phyloP scores from a whole-genome alignment of 345 rosid species.

The Cochlearia excelsa region DNA sequence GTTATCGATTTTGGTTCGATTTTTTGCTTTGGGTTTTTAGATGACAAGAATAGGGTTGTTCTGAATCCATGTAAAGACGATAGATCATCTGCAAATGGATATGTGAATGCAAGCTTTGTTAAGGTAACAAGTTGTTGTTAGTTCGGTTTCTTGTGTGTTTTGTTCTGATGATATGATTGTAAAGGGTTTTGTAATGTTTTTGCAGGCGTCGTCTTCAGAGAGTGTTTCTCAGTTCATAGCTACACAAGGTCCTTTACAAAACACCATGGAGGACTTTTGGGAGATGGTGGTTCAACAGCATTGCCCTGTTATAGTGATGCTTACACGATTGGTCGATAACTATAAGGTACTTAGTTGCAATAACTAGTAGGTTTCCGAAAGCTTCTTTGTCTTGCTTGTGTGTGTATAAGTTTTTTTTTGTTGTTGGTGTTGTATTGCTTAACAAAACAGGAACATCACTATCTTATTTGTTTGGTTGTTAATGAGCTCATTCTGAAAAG shows the following conservation, averaged over 20 bases:
- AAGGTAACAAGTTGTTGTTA: constrained; percentile 39
- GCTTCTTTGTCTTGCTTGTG: constrained; percentile 2
- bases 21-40: constrained; percentile 33
- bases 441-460: neutral
- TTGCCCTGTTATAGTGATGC: constrained; percentile 84
- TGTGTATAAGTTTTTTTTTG: neutral
- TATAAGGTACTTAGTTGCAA: constrained; percentile 44
- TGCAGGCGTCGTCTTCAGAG: constrained; percentile 66
- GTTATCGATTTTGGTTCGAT: neutral
- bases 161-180: neutral
- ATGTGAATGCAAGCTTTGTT: constrained; percentile 82
- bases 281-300: constrained; percentile 78
- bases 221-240: constrained; percentile 73
- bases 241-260: constrained; percentile 80
- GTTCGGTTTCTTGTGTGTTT: neutral
- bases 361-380: neutral
- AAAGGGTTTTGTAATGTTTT: neutral
- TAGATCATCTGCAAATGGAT: constrained; percentile 62
- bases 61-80: constrained; percentile 63
- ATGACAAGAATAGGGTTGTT: constrained; percentile 71
- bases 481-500: neutral
- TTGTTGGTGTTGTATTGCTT: constrained; percentile 21
- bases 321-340: constrained; percentile 76
- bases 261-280: constrained; percentile 90
- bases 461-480: neutral